Evolutionary conservation across 129 eudicot species (phyloP).

Genomic region (Arctium minus): DNA sequence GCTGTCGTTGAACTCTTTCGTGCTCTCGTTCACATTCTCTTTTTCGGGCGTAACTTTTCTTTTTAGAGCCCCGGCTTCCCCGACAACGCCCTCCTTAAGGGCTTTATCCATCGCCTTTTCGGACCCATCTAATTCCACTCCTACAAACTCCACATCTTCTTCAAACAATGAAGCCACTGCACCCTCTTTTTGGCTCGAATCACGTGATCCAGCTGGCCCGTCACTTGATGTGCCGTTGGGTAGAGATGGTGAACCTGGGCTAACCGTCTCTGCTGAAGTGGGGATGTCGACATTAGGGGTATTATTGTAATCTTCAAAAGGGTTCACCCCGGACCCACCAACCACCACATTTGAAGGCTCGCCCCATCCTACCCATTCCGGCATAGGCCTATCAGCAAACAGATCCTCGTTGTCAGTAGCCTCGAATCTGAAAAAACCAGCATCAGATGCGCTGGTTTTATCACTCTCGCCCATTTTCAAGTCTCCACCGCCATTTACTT

Average conservation of each 20-base stretch:
- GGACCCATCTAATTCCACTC: conserved; percentile 75
- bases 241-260: conserved; percentile 21
- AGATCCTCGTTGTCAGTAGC: conserved; percentile 45
- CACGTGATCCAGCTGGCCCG: background rate
- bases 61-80: conserved; percentile 86
- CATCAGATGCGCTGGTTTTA: conserved; percentile 27
- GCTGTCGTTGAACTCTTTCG: conserved; percentile 70
- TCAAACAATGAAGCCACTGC: conserved; percentile 63
- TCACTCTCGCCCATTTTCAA: conserved; percentile 32
- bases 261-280: conserved; percentile 24
- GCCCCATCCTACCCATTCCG: conserved; percentile 84
- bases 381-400: conserved; percentile 65
- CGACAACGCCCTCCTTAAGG: conserved; percentile 85
- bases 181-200: conserved; percentile 34
- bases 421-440: conserved; percentile 37
- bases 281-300: conserved; percentile 13
- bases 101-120: conserved; percentile 90
- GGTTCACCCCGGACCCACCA: conserved; percentile 58
- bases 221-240: conserved; percentile 44
- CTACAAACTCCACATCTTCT: conserved; percentile 82
- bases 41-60: conserved; percentile 42
- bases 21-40: conserved; percentile 44
- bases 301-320: conserved; percentile 55
- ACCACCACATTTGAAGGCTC: conserved; percentile 45
- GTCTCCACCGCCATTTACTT: conserved; percentile 13